Percentiles rank a stretch among this genome's conserved stretches.
These are phyloP conservation scores for Tulasnella calospora DNA, from an alignment of 768 basidiomycete species.

Conservation along the genomic window DNA sequence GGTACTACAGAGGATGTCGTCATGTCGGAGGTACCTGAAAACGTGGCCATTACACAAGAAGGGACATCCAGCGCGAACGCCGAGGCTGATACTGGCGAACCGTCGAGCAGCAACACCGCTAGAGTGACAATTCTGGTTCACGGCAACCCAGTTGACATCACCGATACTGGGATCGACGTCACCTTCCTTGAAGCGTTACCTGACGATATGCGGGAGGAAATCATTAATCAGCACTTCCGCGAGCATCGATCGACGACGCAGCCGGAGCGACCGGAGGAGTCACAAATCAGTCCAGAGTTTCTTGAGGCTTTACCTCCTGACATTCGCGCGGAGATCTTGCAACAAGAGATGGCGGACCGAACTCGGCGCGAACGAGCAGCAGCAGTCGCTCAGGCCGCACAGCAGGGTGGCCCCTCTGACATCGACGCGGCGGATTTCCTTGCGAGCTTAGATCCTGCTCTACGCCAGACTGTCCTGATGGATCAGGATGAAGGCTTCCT, in stretches of 20 bases:
- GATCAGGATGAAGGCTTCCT: conserved; percentile 85
- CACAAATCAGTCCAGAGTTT: conserved; percentile 91
- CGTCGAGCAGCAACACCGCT: conserved; percentile 39
- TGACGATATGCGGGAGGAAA: conserved; percentile 98
- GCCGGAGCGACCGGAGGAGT: conserved; percentile 64
- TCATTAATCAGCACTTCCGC: conserved; percentile 92
- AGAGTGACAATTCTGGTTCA: conserved; percentile 87
- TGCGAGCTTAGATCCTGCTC: conserved; percentile 80
- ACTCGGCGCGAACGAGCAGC: conserved; percentile 47
- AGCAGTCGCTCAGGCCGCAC: conserved; percentile 39
- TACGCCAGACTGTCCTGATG: conserved; percentile 85
- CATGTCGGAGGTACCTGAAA: not conserved
- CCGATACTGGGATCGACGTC: conserved; percentile 96
- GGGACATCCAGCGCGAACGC: not conserved
- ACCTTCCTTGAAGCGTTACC: conserved; percentile 96
- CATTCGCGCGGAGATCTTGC: conserved; percentile 92
- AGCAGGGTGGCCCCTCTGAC: conserved; percentile 49
- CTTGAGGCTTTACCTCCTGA: conserved; percentile 93
- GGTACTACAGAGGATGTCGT: conserved; percentile 17
- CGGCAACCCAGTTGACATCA: conserved; percentile 92
- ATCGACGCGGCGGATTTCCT: conserved; percentile 90
- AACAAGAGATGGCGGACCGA: conserved; percentile 86
- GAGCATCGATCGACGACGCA: conserved; percentile 78
- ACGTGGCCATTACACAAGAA: not conserved
- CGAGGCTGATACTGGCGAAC: conserved; percentile 29